These are phyloP conservation scores for Ophiosphaerella korrae DNA, from an alignment of 2,329 filamentous ascomycete species.

Conservation along the genomic window DNA sequence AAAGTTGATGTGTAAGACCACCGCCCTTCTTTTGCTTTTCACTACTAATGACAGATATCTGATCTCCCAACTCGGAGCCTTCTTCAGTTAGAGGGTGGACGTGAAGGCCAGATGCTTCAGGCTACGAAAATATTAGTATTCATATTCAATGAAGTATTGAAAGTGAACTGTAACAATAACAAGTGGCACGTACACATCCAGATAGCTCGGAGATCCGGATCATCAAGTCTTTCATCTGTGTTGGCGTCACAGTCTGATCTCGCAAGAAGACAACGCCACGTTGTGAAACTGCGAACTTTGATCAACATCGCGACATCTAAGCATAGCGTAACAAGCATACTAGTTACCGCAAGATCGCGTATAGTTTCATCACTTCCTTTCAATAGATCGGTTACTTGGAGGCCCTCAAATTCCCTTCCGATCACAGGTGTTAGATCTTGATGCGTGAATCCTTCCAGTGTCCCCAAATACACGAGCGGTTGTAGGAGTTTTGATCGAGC, in stretches of 20 bases:
- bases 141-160: too few relatives aligned
- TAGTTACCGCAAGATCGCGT: constrained; percentile 59
- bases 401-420: constrained; percentile 54
- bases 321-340: constrained; percentile 48
- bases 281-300: constrained; percentile 62
- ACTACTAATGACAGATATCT: constrained; percentile 49
- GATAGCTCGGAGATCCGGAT: constrained; percentile 64
- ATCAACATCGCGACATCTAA: background rate
- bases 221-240: constrained; percentile 67
- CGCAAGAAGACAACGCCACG: constrained; percentile 74
- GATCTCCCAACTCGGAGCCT: constrained; percentile 48
- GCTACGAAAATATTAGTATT: constrained; percentile 18
- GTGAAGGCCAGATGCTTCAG: constrained; percentile 33
- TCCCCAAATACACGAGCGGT: constrained; percentile 30
- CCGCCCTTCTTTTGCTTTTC: constrained; percentile 39
- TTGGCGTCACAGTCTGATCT: constrained; percentile 61
- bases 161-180: too few relatives aligned
- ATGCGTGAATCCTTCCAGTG: constrained; percentile 27
- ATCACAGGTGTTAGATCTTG: constrained; percentile 58
- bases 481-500: constrained; percentile 28
- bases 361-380: constrained; percentile 46
- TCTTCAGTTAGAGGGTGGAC: constrained; percentile 51
- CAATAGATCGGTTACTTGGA: constrained; percentile 36
- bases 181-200: constrained; percentile 55
- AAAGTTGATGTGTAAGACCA: constrained; percentile 51